Conservation (phyloP, 176 grass and related monocot genomes). For the Themeda triandra region DNA sequence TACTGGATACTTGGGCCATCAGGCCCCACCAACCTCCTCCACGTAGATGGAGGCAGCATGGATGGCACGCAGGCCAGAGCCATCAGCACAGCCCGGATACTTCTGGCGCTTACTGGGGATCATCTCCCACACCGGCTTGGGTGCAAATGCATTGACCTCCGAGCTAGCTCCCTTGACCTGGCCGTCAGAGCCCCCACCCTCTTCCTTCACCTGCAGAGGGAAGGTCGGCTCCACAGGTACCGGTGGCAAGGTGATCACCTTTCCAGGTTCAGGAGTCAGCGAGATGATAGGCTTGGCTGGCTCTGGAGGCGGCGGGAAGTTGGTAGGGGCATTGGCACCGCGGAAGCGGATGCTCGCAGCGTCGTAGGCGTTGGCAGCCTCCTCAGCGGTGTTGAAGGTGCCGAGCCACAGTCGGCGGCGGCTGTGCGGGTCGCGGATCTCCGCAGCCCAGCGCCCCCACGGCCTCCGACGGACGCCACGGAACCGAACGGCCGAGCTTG, state of each 20-base stretch:
- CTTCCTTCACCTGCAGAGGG: conserved; percentile 23
- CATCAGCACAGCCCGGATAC: conserved; percentile 33
- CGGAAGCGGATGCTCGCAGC: conserved; percentile 58
- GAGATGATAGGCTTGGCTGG: conserved; percentile 3
- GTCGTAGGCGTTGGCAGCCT: conserved; percentile 75
- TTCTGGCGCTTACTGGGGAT: conserved; percentile 40
- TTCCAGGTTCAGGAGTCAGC: conserved; percentile 14
- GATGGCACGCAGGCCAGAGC: conserved; percentile 4
- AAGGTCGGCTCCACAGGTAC: conserved; percentile 9
- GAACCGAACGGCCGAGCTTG: conserved; percentile 26
- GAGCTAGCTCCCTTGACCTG: background rate
- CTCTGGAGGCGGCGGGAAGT: conserved; percentile 32
- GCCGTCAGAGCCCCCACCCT: background rate
- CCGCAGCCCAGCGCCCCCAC: conserved; percentile 78
- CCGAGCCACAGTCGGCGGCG: conserved; percentile 84
- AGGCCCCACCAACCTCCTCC: conserved; percentile 37
- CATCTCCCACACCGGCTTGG: conserved; percentile 30
- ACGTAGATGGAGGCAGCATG: background rate
- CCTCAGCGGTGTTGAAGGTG: conserved; percentile 91
- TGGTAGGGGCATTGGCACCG: conserved; percentile 51
- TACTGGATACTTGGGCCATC: conserved; percentile 33
- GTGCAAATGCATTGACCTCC: background rate
- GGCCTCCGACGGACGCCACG: conserved; percentile 72
- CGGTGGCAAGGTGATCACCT: conserved; percentile 13
- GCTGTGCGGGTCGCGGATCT: conserved; percentile 75